Percentiles rank a stretch among this genome's conserved stretches.
phyloP scores from a whole-genome alignment of 1,284 basidiomycete genomes.

The Mixia osmundae region DNA sequence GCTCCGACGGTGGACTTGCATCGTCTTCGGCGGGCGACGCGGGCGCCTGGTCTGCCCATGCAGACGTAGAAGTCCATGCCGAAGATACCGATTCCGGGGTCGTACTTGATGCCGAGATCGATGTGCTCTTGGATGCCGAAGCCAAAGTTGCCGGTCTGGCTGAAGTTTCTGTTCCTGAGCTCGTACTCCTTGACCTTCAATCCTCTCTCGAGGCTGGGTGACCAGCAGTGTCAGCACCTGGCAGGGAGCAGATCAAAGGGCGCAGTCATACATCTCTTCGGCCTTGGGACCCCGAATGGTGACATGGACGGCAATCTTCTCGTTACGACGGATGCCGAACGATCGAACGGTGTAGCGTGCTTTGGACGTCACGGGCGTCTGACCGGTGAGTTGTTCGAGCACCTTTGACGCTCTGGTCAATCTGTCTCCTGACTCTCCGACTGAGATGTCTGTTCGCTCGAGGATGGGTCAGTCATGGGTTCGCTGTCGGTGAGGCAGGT shows the following conservation, averaged over 20 bases:
- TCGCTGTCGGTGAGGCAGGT: background rate
- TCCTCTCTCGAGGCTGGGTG: constrained; percentile 56
- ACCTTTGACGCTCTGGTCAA: constrained; percentile 98
- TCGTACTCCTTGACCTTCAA: constrained; percentile 99
- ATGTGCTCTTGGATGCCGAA: constrained; percentile 44
- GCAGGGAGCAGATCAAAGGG: background rate
- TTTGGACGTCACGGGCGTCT: constrained; percentile 98
- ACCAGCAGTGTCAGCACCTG: background rate
- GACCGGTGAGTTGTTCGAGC: constrained; percentile 96
- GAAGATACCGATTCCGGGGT: background rate
- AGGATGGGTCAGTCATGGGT: background rate
- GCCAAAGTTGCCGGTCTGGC: constrained; percentile 92
- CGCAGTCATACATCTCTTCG: constrained; percentile 48
- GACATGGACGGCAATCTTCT: constrained; percentile 98
- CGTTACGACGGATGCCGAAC: constrained; percentile 98
- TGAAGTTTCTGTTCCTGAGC: constrained; percentile 71
- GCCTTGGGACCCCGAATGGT: constrained; percentile 99
- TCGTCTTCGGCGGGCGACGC: constrained; percentile 79
- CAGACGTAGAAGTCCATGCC: constrained; percentile 43
- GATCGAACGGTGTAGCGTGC: constrained; percentile 98
- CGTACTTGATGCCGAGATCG: background rate
- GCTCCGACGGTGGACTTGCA: constrained; percentile 68
- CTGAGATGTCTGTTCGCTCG: constrained; percentile 67
- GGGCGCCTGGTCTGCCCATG: constrained; percentile 86
- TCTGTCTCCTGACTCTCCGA: constrained; percentile 98